Percentiles rank a stretch among this genome's conserved stretches.
These are phyloP conservation scores for Cryptococcus sp. DNA, from an alignment of 1,284 basidiomycete species.

Conservation along the genomic window DNA sequence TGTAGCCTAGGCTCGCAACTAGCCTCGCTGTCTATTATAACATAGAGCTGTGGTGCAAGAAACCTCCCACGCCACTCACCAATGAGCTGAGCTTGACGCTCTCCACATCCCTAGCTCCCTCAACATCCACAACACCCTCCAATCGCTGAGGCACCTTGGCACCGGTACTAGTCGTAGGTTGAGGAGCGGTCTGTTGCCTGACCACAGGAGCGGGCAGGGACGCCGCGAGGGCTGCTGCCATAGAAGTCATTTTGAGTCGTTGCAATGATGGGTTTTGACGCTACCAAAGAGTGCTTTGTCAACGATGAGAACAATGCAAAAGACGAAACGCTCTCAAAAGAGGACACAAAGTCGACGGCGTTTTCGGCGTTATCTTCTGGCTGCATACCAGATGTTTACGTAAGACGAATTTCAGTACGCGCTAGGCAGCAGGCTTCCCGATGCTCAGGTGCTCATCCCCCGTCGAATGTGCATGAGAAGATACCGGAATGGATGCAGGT, in stretches of 20 bases:
- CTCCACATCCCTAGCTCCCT: constrained; percentile 77
- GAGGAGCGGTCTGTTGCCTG: constrained; percentile 61
- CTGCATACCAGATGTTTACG: not conserved
- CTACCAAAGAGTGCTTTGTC: not conserved
- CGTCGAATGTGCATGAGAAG: not conserved
- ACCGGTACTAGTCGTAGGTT: constrained; percentile 57
- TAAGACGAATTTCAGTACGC: not conserved
- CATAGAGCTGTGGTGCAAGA: not conserved
- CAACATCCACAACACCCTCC: constrained; percentile 85
- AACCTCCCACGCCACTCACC: constrained; percentile 58
- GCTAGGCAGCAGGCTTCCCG: not conserved
- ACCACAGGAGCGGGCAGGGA: constrained; percentile 65
- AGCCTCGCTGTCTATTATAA: not conserved
- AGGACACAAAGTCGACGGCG: constrained; percentile 10
- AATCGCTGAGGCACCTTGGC: constrained; percentile 76
- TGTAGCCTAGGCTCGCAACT: too few relatives aligned
- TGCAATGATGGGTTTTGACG: constrained; percentile 2
- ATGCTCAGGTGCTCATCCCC: not conserved
- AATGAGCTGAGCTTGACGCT: constrained; percentile 79
- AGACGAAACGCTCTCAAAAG: not conserved
- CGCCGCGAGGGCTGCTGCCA: constrained; percentile 81
- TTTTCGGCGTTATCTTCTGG: constrained; percentile 14
- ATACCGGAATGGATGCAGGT: too few relatives aligned
- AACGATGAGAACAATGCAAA: not conserved
- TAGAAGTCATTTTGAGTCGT: constrained; percentile 59